Conservation (phyloP, 2,329 filamentous ascomycete genomes). For the Arthrinium puccinioides region DNA sequence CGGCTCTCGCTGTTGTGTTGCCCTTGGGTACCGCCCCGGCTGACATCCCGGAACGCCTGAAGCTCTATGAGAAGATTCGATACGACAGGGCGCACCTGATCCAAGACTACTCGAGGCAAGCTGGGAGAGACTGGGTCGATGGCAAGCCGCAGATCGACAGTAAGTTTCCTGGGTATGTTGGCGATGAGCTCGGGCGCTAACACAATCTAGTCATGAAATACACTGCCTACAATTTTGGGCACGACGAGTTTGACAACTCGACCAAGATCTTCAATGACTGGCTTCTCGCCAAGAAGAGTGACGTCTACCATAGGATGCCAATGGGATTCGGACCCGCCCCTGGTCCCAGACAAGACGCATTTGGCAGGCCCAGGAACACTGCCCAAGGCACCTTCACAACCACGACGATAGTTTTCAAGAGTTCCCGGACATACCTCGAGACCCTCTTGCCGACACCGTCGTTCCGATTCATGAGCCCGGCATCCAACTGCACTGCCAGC, state of each 20-base stretch:
- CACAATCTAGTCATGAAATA: constrained; percentile 29
- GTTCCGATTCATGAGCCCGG: constrained; percentile 33
- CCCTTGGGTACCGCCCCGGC: constrained; percentile 31
- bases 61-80: constrained; percentile 51
- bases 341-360: constrained; percentile 31
- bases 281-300: constrained; percentile 30
- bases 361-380: constrained; percentile 11
- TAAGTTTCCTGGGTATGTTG: no score
- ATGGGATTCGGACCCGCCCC: constrained; percentile 38
- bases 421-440: constrained; percentile 39
- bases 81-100: constrained; percentile 49
- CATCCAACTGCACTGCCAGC: constrained; percentile 35
- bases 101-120: constrained; percentile 48
- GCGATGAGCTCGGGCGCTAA: no score
- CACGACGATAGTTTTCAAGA: constrained; percentile 41
- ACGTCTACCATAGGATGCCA: constrained; percentile 36
- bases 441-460: constrained; percentile 35
- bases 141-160: constrained; percentile 29
- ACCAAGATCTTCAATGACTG: constrained; percentile 41
- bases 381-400: constrained; percentile 32
- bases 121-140: constrained; percentile 38
- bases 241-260: constrained; percentile 52
- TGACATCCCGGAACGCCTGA: constrained; percentile 47
- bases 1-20: constrained; percentile 49
- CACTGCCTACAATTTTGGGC: constrained; percentile 45